phyloP scores from a whole-genome alignment of 768 basidiomycete species.

The Termitomyces eurrhizus region DNA sequence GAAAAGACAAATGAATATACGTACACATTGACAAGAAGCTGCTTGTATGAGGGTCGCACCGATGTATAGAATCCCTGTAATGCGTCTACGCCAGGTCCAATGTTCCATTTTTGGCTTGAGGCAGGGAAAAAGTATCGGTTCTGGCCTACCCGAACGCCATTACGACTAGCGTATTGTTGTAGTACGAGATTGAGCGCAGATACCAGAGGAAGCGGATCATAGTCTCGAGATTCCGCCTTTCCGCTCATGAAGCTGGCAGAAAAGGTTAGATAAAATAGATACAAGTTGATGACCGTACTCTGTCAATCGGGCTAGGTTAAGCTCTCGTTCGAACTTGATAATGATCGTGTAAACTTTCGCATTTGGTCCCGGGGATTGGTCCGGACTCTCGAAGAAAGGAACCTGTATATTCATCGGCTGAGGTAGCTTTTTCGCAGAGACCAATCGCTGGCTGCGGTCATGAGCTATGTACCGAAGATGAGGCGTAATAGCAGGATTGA shows the following conservation, averaged over 20 bases:
- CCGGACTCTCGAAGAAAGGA: conserved; percentile 39
- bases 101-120: conserved; percentile 18
- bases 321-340: conserved; percentile 37
- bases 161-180: conserved; percentile 41
- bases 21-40: conserved; percentile 53
- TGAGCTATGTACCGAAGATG: conserved; percentile 47
- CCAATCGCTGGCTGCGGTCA: conserved; percentile 42
- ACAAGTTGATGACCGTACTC: conserved; percentile 24
- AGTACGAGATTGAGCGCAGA: conserved; percentile 59
- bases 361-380: conserved; percentile 27
- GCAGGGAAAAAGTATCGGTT: conserved; percentile 54
- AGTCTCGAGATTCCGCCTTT: conserved; percentile 33
- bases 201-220: conserved; percentile 46
- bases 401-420: conserved; percentile 39
- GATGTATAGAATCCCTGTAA: conserved; percentile 48
- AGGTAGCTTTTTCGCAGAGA: conserved; percentile 41
- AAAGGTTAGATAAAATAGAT: conserved; percentile 1
- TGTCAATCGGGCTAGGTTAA: conserved; percentile 29
- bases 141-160: conserved; percentile 49
- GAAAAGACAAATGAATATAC: conserved; percentile 9
- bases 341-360: conserved; percentile 40
- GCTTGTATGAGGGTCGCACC: conserved; percentile 43
- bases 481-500: conserved; percentile 27
- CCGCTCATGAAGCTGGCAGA: conserved; percentile 50
- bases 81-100: conserved; percentile 34